Evolutionary conservation across 2,329 filamentous ascomycete genomes (phyloP).

Genomic region (Diaporthe capsici): DNA sequence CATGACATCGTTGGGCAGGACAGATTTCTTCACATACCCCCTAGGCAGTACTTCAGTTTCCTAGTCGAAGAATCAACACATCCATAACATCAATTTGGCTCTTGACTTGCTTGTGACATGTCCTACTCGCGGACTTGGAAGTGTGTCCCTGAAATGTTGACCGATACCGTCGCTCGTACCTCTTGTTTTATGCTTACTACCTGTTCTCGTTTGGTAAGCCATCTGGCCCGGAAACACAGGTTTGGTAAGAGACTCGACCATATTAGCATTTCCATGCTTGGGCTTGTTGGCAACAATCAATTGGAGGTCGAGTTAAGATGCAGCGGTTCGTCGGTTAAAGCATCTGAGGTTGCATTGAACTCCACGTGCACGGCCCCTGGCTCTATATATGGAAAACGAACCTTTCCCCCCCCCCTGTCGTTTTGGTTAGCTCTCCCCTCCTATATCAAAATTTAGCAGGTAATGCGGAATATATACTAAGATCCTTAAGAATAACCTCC

Average conservation of each 20-base stretch:
- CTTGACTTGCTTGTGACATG: background rate
- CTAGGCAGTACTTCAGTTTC: conserved; percentile 46
- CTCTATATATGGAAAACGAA: too few relatives aligned
- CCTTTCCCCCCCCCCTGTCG: too few relatives aligned
- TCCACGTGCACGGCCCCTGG: conserved; percentile 5
- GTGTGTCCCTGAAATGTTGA: too few relatives aligned
- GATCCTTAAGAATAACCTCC: too few relatives aligned
- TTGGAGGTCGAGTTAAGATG: background rate
- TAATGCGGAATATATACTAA: too few relatives aligned
- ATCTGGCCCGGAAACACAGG: background rate
- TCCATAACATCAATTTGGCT: background rate
- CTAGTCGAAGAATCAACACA: conserved; percentile 47
- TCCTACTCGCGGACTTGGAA: accelerated
- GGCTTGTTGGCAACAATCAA: too few relatives aligned
- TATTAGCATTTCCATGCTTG: background rate
- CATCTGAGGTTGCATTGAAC: background rate
- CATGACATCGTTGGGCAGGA: conserved; percentile 23
- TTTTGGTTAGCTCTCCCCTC: too few relatives aligned
- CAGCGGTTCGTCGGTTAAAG: background rate
- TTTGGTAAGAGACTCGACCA: background rate
- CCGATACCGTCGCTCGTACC: too few relatives aligned
- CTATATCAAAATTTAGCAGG: too few relatives aligned
- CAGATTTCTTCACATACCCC: conserved; percentile 48
- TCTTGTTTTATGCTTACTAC: too few relatives aligned
- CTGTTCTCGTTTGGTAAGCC: too few relatives aligned